phyloP scores from a whole-genome alignment of 1,139 yeast genomes.

The Eremothecium cymbalariae region DNA sequence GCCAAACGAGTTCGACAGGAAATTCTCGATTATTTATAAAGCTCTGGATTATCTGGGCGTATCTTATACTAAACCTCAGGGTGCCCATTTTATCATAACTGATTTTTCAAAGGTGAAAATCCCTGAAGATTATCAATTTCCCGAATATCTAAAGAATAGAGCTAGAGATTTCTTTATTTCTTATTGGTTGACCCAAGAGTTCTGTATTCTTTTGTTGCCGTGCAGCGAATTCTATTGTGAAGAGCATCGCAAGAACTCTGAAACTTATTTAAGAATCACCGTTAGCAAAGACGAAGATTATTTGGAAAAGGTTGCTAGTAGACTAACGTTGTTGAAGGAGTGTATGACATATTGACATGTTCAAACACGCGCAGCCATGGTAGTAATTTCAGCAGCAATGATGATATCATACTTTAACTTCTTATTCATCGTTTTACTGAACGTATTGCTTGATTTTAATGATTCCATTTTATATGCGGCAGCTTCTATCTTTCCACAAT shows the following conservation, averaged over 20 bases:
- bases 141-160: conserved; percentile 55
- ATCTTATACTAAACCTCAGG: conserved; percentile 85
- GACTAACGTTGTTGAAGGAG: conserved; percentile 61
- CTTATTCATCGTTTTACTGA: too few relatives aligned
- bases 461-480: too few relatives aligned
- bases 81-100: conserved; percentile 86
- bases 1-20: conserved; percentile 55
- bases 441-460: too few relatives aligned
- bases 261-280: conserved; percentile 66
- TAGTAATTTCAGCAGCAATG: too few relatives aligned
- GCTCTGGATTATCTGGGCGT: conserved; percentile 80
- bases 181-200: conserved; percentile 83
- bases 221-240: conserved; percentile 84
- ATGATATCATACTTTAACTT: too few relatives aligned
- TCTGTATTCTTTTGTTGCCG: conserved; percentile 94
- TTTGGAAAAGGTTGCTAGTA: conserved; percentile 70
- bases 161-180: conserved; percentile 84
- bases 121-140: conserved; percentile 64
- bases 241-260: conserved; percentile 67
- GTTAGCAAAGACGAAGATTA: conserved; percentile 86
- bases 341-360: conserved; percentile 34
- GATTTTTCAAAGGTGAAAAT: conserved; percentile 75
- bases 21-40: conserved; percentile 60
- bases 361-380: too few relatives aligned
- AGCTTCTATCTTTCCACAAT: too few relatives aligned